Percentiles rank a stretch among this genome's conserved stretches.
Conservation (phyloP, 257 asterid species). For the Cynanchum wilfordii region DNA sequence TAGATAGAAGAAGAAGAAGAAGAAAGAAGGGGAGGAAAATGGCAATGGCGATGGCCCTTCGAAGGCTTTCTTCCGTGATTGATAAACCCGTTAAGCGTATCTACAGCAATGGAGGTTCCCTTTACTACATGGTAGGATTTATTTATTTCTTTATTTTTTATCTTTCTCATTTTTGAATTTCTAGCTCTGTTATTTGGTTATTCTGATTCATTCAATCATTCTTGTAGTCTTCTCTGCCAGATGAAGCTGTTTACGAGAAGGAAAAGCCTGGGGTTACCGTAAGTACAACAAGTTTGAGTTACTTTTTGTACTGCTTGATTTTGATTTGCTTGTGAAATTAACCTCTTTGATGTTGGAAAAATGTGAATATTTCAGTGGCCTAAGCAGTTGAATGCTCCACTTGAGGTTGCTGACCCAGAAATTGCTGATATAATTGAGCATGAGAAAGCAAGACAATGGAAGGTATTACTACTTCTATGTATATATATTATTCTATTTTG, state of each 20-base stretch:
- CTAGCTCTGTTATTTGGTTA: not conserved
- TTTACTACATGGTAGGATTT: slow-evolving; percentile 56
- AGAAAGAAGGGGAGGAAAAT: not conserved
- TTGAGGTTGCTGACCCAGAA: slow-evolving; percentile 86
- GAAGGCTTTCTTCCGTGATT: slow-evolving; percentile 66
- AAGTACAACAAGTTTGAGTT: slow-evolving; percentile 22
- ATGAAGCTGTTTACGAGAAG: slow-evolving; percentile 76
- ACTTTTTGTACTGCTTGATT: not conserved
- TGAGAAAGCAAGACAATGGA: slow-evolving; percentile 97
- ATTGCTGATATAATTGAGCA: slow-evolving; percentile 86
- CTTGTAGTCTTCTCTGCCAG: slow-evolving; percentile 66
- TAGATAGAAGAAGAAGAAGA: slow-evolving; percentile 10
- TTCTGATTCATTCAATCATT: not conserved
- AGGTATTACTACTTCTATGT: slow-evolving; percentile 35
- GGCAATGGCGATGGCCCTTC: slow-evolving; percentile 76
- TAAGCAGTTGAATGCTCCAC: slow-evolving; percentile 68
- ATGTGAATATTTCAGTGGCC: slow-evolving; percentile 55
- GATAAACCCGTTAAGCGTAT: slow-evolving; percentile 59
- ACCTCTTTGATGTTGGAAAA: slow-evolving; percentile 1
- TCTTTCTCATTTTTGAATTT: not conserved
- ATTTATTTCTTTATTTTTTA: not conserved
- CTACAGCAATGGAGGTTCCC: slow-evolving; percentile 50
- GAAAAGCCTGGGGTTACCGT: slow-evolving; percentile 65
- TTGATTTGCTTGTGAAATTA: not conserved
- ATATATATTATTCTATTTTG: not conserved